Conservation (phyloP, 805 yeast genomes). For the Scheffersomyces coipomensis region DNA sequence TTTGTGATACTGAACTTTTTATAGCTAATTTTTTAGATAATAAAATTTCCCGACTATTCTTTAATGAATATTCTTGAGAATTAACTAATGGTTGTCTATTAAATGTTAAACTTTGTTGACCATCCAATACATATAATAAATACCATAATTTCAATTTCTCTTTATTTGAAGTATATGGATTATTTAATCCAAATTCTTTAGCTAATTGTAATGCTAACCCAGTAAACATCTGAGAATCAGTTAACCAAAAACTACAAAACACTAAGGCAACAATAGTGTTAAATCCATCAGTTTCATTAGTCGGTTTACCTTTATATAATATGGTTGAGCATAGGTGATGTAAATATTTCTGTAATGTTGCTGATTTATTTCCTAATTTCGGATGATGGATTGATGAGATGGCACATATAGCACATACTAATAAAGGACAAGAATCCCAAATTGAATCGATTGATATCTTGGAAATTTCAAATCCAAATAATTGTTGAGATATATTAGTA, state of each 20-base stretch:
- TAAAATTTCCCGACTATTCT: slow-evolving; percentile 40
- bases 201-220: slow-evolving; percentile 70
- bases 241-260: slow-evolving; percentile 68
- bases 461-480: slow-evolving; percentile 63
- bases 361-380: slow-evolving; percentile 24
- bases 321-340: slow-evolving; percentile 33
- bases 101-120: slow-evolving; percentile 63
- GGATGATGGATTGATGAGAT: slow-evolving; percentile 65
- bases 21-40: slow-evolving; percentile 16
- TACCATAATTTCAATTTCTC: slow-evolving; percentile 65
- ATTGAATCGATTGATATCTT: slow-evolving; percentile 46
- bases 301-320: slow-evolving; percentile 36
- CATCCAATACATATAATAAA: slow-evolving; percentile 61
- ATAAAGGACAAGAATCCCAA: slow-evolving; percentile 56
- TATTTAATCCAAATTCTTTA: slow-evolving; percentile 47
- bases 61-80: slow-evolving; percentile 43
- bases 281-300: slow-evolving; percentile 48
- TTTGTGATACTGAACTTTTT: not conserved
- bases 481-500: slow-evolving; percentile 55
- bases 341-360: slow-evolving; percentile 25
- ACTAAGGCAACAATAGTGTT: slow-evolving; percentile 63
- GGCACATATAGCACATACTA: slow-evolving; percentile 59
- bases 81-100: slow-evolving; percentile 58
- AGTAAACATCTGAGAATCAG: slow-evolving; percentile 62
- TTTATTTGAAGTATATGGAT: slow-evolving; percentile 23